Evolutionary conservation across 768 basidiomycete species (phyloP).

Genomic region (Amanita fuliginea): DNA sequence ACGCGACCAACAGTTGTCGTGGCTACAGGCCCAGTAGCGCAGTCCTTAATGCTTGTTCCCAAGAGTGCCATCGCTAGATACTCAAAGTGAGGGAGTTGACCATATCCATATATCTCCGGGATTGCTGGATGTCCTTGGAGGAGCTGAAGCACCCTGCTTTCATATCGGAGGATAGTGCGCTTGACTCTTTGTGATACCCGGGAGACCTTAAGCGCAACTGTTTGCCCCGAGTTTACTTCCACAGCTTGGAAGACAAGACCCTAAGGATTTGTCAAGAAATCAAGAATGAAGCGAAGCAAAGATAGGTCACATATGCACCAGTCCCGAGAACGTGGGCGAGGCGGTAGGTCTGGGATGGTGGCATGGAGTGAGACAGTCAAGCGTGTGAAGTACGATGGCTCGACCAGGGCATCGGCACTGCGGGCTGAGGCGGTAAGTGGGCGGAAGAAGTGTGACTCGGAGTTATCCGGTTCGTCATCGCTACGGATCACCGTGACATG

Average conservation of each 20-base stretch:
- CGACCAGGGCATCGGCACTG: too few relatives aligned
- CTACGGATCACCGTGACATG: too few relatives aligned
- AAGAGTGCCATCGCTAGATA: slow-evolving; percentile 22
- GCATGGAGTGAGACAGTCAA: too few relatives aligned
- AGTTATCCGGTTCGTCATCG: too few relatives aligned
- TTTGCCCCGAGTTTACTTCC: slow-evolving; percentile 10
- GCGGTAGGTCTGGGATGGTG: slow-evolving; percentile 6
- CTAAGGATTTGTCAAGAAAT: too few relatives aligned
- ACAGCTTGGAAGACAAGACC: slow-evolving; percentile 14
- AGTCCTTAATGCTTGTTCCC: slow-evolving; percentile 14
- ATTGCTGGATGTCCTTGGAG: slow-evolving; percentile 21
- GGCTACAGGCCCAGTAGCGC: slow-evolving; percentile 10
- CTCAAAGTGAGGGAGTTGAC: slow-evolving; percentile 22
- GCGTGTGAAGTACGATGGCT: too few relatives aligned
- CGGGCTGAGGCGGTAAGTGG: too few relatives aligned
- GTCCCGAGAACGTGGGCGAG: slow-evolving; percentile 8
- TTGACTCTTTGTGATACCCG: slow-evolving; percentile 19
- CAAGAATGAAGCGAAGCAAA: too few relatives aligned
- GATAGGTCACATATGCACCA: slow-evolving; percentile 1
- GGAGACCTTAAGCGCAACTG: slow-evolving; percentile 21
- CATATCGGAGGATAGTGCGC: slow-evolving; percentile 18
- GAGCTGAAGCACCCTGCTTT: slow-evolving; percentile 16
- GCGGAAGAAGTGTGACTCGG: too few relatives aligned
- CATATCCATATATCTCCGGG: slow-evolving; percentile 20
- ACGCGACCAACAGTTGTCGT: slow-evolving; percentile 15